Percentiles rank a stretch among this genome's conserved stretches.
These are phyloP conservation scores for Podosphaera xanthii DNA, from an alignment of 2,329 filamentous ascomycete genomes.

Conservation along the genomic window DNA sequence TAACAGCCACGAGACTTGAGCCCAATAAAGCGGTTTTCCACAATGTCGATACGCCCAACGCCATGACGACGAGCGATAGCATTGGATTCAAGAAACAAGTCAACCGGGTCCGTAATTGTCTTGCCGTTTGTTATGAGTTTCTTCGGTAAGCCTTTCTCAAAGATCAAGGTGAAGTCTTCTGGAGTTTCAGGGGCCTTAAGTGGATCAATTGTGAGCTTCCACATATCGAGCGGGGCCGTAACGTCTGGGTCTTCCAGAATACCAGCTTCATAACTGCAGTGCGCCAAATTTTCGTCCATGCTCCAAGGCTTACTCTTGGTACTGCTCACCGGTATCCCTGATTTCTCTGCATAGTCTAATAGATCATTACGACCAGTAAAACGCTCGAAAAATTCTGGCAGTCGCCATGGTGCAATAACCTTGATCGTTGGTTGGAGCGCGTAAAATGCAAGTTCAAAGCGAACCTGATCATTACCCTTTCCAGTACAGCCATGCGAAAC, in stretches of 20 bases:
- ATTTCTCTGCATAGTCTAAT: slow-evolving; percentile 44
- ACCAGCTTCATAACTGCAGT: slow-evolving; percentile 63
- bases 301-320: slow-evolving; percentile 51
- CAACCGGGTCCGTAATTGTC: slow-evolving; percentile 42
- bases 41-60: slow-evolving; percentile 63
- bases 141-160: slow-evolving; percentile 52
- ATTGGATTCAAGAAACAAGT: slow-evolving; percentile 52
- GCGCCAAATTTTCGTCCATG: slow-evolving; percentile 48
- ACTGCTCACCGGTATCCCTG: slow-evolving; percentile 47
- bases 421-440: slow-evolving; percentile 40
- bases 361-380: slow-evolving; percentile 53
- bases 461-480: slow-evolving; percentile 43
- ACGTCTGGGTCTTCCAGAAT: slow-evolving; percentile 42
- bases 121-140: slow-evolving; percentile 36
- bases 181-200: slow-evolving; percentile 46
- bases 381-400: slow-evolving; percentile 44
- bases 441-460: slow-evolving; percentile 40
- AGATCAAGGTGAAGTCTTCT: slow-evolving; percentile 47
- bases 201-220: slow-evolving; percentile 51
- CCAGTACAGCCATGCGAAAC: slow-evolving; percentile 34
- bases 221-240: slow-evolving; percentile 55
- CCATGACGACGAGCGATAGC: slow-evolving; percentile 48
- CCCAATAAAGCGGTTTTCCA: slow-evolving; percentile 61
- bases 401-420: slow-evolving; percentile 54
- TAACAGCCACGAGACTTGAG: slow-evolving; percentile 67